phyloP scores from a whole-genome alignment of 2,329 filamentous ascomycete genomes.

The Claviceps maximensis region DNA sequence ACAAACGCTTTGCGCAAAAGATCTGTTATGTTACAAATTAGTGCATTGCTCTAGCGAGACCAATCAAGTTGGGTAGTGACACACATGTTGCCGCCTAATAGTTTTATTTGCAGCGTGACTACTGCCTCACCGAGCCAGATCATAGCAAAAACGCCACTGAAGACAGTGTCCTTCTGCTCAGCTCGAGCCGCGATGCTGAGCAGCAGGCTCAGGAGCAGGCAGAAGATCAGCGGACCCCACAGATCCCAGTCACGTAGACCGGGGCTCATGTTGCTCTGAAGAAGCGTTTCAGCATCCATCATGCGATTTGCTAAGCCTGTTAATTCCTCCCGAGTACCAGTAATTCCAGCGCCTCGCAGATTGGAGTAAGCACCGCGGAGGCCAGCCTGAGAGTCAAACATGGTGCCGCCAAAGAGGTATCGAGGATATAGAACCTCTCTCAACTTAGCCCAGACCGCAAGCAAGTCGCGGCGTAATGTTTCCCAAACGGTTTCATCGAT shows the following conservation, averaged over 20 bases:
- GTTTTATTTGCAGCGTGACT: conserved; percentile 94
- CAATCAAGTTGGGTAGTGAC: conserved; percentile 22
- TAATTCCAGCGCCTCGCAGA: conserved; percentile 43
- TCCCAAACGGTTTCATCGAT: conserved; percentile 98
- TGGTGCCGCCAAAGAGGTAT: conserved; percentile 66
- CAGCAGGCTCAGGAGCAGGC: conserved; percentile 73
- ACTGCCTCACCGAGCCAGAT: conserved; percentile 95
- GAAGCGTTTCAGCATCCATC: conserved; percentile 48
- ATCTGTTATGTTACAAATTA: conserved; percentile 38
- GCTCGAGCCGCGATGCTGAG: conserved; percentile 68
- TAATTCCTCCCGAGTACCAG: conserved; percentile 48
- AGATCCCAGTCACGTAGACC: conserved; percentile 94
- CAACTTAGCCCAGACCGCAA: conserved; percentile 97
- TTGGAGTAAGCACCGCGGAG: conserved; percentile 50
- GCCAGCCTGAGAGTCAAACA: conserved; percentile 42
- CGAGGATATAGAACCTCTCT: conserved; percentile 92
- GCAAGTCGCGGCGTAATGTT: conserved; percentile 80
- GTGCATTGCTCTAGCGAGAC: not conserved
- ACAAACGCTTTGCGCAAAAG: conserved; percentile 93
- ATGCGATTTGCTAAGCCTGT: conserved; percentile 47
- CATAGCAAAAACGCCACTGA: conserved; percentile 91
- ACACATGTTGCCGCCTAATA: conserved; percentile 93
- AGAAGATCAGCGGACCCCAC: conserved; percentile 94
- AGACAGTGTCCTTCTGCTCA: conserved; percentile 77
- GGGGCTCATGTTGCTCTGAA: conserved; percentile 67